These are phyloP conservation scores for Mycothermus thermophilus DNA, from an alignment of 495 filamentous ascomycete species.

Conservation along the genomic window DNA sequence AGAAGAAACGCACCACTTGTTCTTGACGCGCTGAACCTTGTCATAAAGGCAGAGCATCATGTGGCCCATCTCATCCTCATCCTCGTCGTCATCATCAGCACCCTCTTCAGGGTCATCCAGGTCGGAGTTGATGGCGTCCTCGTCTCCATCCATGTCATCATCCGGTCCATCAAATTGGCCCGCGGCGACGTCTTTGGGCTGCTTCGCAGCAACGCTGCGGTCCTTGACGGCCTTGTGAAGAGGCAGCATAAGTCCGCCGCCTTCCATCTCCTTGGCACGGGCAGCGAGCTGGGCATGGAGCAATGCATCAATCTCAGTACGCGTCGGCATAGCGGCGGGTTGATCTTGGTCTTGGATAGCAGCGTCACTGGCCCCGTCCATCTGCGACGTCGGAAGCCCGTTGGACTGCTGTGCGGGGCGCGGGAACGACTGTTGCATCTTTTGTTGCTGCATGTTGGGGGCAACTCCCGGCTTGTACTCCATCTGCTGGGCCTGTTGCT, in stretches of 20 bases:
- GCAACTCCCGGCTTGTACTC: constrained; percentile 11
- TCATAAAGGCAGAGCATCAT: constrained; percentile 99
- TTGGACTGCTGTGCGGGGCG: constrained; percentile 24
- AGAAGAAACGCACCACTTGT: constrained; percentile 62
- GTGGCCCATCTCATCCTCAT: constrained; percentile 62
- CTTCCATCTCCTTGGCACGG: constrained; percentile 56
- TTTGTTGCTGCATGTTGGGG: constrained; percentile 22
- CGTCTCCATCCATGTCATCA: constrained; percentile 57
- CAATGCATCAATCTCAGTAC: constrained; percentile 43
- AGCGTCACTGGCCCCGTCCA: constrained; percentile 39
- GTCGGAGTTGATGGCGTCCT: constrained; percentile 97
- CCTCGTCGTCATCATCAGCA: constrained; percentile 59
- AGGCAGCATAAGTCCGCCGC: constrained; percentile 69
- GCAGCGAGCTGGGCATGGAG: constrained; percentile 55
- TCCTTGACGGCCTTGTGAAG: constrained; percentile 31
- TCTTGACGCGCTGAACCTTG: constrained; percentile 98
- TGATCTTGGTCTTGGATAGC: constrained; percentile 18
- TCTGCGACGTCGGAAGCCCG: constrained; percentile 26
- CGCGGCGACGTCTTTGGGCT: constrained; percentile 12
- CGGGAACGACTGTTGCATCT: constrained; percentile 24
- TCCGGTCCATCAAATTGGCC: constrained; percentile 57
- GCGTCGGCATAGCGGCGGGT: constrained; percentile 30
- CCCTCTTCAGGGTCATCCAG: constrained; percentile 90
- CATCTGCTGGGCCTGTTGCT: no score
- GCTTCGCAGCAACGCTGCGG: constrained; percentile 15